Evolutionary conservation across 768 basidiomycete genomes (phyloP).

Genomic region (Pilatotrama ljubarskyi): DNA sequence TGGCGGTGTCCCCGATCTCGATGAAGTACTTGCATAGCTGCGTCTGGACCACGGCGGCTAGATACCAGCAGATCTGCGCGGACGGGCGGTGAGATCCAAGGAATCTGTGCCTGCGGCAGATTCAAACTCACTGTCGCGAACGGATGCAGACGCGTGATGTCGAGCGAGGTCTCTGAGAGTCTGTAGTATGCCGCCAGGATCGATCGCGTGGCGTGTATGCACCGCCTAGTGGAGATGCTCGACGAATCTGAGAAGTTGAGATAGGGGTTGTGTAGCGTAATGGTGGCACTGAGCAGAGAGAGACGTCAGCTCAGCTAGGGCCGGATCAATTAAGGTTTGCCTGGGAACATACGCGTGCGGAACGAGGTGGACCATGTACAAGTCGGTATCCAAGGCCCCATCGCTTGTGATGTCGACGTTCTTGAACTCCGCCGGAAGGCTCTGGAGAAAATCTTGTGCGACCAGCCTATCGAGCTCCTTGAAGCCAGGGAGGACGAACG

Average conservation of each 20-base stretch:
- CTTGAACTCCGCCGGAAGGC: conserved; percentile 67
- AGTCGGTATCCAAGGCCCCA: conserved; percentile 68
- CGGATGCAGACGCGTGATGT: conserved; percentile 77
- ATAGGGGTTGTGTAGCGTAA: conserved; percentile 85
- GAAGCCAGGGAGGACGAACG: conserved; percentile 68
- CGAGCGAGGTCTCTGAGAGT: conserved; percentile 79
- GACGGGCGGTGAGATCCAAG: not conserved
- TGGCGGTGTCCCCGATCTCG: conserved; percentile 70
- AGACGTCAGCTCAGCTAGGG: not conserved
- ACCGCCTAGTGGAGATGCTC: conserved; percentile 68
- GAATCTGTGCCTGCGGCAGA: not conserved
- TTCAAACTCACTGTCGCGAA: conserved; percentile 66
- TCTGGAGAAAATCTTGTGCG: conserved; percentile 64
- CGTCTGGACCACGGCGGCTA: conserved; percentile 84
- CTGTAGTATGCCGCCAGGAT: conserved; percentile 77
- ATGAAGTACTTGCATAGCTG: conserved; percentile 87
- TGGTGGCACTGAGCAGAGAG: conserved; percentile 60
- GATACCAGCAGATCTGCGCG: conserved; percentile 83
- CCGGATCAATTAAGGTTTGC: conserved; percentile 9
- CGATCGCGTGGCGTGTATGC: conserved; percentile 70
- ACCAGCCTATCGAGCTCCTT: conserved; percentile 69
- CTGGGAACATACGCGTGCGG: conserved; percentile 73
- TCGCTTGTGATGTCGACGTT: conserved; percentile 60
- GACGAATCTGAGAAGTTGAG: conserved; percentile 70
- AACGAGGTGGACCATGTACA: conserved; percentile 84